phyloP scores from a whole-genome alignment of 75 land plant genomes.

The Gnetum montanum region DNA sequence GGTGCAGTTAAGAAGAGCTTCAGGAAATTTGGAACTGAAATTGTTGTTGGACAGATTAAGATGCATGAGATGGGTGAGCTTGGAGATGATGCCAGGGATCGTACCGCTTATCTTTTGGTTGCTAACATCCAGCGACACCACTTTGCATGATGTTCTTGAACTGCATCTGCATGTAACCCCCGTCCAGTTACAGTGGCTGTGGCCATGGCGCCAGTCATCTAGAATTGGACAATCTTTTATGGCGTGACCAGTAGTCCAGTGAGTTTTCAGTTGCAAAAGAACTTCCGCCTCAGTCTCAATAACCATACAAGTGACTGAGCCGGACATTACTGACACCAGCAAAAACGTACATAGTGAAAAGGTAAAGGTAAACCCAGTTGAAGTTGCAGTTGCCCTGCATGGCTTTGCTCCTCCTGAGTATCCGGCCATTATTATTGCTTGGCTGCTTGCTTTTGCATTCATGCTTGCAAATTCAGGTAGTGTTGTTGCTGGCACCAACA shows the following conservation, averaged over 20 bases:
- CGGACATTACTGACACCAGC: too few species aligned
- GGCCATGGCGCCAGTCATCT: background rate
- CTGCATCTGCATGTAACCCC: slow-evolving; percentile 16
- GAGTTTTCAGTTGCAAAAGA: background rate
- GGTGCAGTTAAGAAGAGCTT: slow-evolving; percentile 32
- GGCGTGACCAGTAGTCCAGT: background rate
- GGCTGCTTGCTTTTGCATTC: too few species aligned
- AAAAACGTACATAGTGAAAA: too few species aligned
- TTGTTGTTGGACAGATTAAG: slow-evolving; percentile 38
- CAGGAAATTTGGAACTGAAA: slow-evolving; percentile 45
- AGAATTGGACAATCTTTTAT: too few species aligned
- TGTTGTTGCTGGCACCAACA: too few species aligned
- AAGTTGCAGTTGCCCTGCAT: too few species aligned
- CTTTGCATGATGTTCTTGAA: slow-evolving; percentile 5
- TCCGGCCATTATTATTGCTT: too few species aligned
- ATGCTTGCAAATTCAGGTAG: too few species aligned
- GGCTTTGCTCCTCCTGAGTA: too few species aligned
- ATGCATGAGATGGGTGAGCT: slow-evolving; percentile 23
- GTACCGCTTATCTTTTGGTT: slow-evolving; percentile 6
- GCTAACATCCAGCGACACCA: slow-evolving; percentile 12
- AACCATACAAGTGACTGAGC: too few species aligned
- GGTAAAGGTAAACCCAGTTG: too few species aligned
- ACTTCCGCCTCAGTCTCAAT: too few species aligned
- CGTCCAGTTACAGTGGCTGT: slow-evolving; percentile 28
- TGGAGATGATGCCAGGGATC: slow-evolving; percentile 21